These are phyloP conservation scores for Lodderomyces elongisporus DNA, from an alignment of 1,139 yeast species.

Conservation along the genomic window DNA sequence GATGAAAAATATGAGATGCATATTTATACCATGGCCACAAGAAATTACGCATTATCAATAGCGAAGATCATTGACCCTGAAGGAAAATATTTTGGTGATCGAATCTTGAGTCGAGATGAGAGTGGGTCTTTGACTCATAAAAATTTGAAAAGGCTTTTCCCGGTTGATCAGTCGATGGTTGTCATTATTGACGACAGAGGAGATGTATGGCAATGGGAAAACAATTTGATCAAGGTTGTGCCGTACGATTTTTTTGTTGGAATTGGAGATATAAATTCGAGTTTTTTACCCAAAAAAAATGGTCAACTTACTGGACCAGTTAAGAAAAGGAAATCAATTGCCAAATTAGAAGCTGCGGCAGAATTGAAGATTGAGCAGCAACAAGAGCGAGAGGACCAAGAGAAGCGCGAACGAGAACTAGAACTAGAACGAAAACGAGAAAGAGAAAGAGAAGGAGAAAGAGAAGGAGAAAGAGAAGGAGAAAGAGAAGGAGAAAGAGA, in stretches of 20 bases:
- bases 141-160: slow-evolving; percentile 81
- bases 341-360: slow-evolving; percentile 38
- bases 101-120: slow-evolving; percentile 90
- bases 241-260: slow-evolving; percentile 97
- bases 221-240: slow-evolving; percentile 82
- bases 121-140: slow-evolving; percentile 91
- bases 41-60: slow-evolving; percentile 86
- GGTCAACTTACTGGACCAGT: slow-evolving; percentile 69
- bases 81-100: slow-evolving; percentile 80
- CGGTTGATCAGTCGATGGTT: slow-evolving; percentile 95
- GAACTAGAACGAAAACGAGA: slow-evolving; percentile 10
- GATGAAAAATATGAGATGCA: slow-evolving; percentile 78
- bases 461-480: slow-evolving; percentile 7
- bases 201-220: slow-evolving; percentile 98
- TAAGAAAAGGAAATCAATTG: slow-evolving; percentile 54
- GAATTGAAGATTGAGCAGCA: slow-evolving; percentile 12
- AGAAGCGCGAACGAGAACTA: slow-evolving; percentile 8
- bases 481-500: not conserved
- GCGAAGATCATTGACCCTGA: slow-evolving; percentile 90
- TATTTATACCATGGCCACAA: slow-evolving; percentile 98
- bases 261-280: slow-evolving; percentile 94
- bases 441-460: slow-evolving; percentile 9
- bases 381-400: slow-evolving; percentile 8
- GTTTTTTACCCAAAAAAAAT: slow-evolving; percentile 78
- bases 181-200: slow-evolving; percentile 96